phyloP scores from a whole-genome alignment of 2,329 filamentous ascomycete genomes.

The Colletotrichum orbiculare region DNA sequence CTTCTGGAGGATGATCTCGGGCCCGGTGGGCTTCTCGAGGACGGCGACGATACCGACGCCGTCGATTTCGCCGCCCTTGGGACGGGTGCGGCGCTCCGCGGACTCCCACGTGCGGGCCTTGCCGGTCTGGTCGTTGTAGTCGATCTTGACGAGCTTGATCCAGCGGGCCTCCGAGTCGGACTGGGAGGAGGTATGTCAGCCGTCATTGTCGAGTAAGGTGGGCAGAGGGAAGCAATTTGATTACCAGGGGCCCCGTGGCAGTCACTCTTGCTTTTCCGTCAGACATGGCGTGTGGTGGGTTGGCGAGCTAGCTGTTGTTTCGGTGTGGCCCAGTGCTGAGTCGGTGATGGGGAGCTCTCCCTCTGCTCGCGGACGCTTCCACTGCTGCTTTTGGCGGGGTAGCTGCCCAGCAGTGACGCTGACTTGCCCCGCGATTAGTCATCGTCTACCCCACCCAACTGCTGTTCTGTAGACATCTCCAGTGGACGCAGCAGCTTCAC shows the following conservation, averaged over 20 bases:
- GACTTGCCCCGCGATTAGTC: neutral
- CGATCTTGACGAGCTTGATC: constrained; percentile 70
- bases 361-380: too few species aligned
- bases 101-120: constrained; percentile 75
- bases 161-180: constrained; percentile 65
- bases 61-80: constrained; percentile 71
- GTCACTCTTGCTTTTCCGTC: constrained; percentile 49
- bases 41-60: constrained; percentile 80
- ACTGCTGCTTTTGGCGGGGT: constrained; percentile 8
- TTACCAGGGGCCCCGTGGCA: constrained; percentile 57
- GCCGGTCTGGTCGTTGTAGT: constrained; percentile 73
- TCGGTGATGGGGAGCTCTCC: neutral
- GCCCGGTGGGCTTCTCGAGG: constrained; percentile 64
- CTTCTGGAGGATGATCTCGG: constrained; percentile 72
- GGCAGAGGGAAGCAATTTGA: constrained; percentile 11
- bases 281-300: constrained; percentile 6
- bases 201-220: neutral
- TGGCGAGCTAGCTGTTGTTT: neutral
- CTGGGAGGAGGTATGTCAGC: constrained; percentile 45
- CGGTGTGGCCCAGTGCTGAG: neutral
- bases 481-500: too few species aligned
- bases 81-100: constrained; percentile 76
- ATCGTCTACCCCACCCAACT: neutral
- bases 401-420: neutral
- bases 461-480: neutral